Evolutionary conservation across 768 basidiomycete genomes (phyloP), one percentile per base, ranked within the genome.

Genomic region (Tulasnella sp.): DNA sequence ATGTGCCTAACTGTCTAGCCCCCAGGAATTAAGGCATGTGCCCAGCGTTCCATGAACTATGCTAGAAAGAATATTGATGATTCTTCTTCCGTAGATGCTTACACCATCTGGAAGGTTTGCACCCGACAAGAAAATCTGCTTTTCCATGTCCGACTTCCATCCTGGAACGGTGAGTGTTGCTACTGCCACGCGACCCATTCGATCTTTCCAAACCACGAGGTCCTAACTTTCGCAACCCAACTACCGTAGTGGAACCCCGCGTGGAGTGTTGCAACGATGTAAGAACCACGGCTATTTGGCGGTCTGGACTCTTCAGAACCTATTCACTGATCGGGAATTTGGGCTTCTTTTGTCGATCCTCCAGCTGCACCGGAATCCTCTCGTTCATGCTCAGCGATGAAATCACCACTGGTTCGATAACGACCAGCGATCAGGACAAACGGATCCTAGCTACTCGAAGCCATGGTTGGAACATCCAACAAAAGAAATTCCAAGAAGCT

Each of bases 141-240:
- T 97, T 84, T 97, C 94, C 31, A 97, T 99, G 95, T 95, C 94
- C 3, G 94, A 96, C 83, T 96, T 94, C 81, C 94, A 96, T 81
- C 93, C 94, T 0, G 93, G 93, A 78, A 88, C 92, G 15, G 93
- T 94, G 79, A 82, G 92, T 88, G 5, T 12, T 36, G 8, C 12
- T 3, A n/a, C 22, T 42, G 40, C 71, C 36, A 42, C 39, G 49
- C 34, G 25, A 36, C 52, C 34, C 52, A 54, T 75, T 6, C n/a
- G 19, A 52, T 29, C 2, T 71, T 15, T 29, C 8, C 54, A 22
- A 29, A 2, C 7, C 54, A 58, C 29, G 54, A 58, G 54, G 22
- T 58, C 54, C 54, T 64, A 49, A 64, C 40, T 58, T 29, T 36
- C 31, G 58, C 19, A 1, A 6, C 12, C 37, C 34, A 22, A 38